Evolutionary conservation across 495 filamentous ascomycete genomes (phyloP), one percentile per base, ranked within the genome.

Genomic region (Penicillium macrosclerotiorum): DNA sequence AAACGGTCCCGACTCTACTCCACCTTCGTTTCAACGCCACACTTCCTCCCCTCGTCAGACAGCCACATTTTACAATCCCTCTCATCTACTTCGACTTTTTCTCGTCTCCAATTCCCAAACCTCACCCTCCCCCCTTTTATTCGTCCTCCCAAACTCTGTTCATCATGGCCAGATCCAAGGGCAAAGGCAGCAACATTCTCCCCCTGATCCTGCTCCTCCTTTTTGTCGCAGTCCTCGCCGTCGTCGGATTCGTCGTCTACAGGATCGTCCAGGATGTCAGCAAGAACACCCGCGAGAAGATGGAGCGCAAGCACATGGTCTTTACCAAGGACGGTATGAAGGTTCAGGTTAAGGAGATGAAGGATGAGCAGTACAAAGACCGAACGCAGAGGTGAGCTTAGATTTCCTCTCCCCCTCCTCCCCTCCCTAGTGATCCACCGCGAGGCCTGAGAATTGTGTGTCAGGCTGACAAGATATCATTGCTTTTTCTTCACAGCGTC

Each of bases 301-400:
- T 96, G 82, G 86, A 88, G 71, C 79, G 82, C 64, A 87, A 86
- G 71, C 82, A 95, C 59, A 74, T 95, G 20, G 69, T 79, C 23
- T 83, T 94, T 62, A 84, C 86, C 23, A 90, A 86, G 64, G 89
- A 94, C 49, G 91, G 91, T 11, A 70, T 92, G 71, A 85, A 82
- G 56, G 87, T 96, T 31, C 81, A 82, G 14, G 82, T 95, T 36
- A 86, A 85, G 72, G 78, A 92, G 47, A 54, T 90, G 19, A 71
- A 74, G 38, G 78, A 80, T 47, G 91, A 95, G 77, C 78, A 79
- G 17, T 91, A 94, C 67, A 80, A 85, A 57, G 90, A 92, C 68
- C 74, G 69, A 55, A 93, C 86, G 17, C 89, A 95, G 73, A 86
- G 81, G 69, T 86, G 43, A 27, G 60, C 60, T 45, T 51, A 14